phyloP scores from a whole-genome alignment of 345 rosid genomes.

The Camelina sativa region DNA sequence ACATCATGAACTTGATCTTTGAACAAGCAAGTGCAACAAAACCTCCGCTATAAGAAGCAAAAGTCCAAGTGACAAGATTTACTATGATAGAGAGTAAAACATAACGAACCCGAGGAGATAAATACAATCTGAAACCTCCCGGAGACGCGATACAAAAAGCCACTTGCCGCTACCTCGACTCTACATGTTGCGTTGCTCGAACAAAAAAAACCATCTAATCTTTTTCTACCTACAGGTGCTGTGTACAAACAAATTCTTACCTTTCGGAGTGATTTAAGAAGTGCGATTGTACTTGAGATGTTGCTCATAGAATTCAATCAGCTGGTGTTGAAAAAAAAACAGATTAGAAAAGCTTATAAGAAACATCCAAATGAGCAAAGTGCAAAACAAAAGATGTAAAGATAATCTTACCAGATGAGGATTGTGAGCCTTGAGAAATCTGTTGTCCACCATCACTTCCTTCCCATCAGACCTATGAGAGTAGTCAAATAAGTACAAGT shows the following conservation, averaged over 20 bases:
- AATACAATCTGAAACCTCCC: conserved; percentile 28
- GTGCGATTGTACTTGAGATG: conserved; percentile 78
- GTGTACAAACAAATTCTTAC: conserved; percentile 43
- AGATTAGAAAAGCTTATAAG: conserved; percentile 10
- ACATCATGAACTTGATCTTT: conserved; percentile 16
- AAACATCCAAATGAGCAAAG: conserved; percentile 25
- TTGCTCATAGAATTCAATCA: conserved; percentile 91
- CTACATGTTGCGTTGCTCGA: conserved; percentile 35
- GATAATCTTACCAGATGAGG: conserved; percentile 78
- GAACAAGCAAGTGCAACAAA: conserved; percentile 30
- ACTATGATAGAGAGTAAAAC: conserved; percentile 39
- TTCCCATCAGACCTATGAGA: conserved; percentile 82
- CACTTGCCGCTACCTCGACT: conserved; percentile 37
- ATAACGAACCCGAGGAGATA: conserved; percentile 18
- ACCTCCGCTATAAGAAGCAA: conserved; percentile 1
- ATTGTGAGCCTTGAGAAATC: conserved; percentile 77
- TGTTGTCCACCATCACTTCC: conserved; percentile 85
- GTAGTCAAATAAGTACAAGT: conserved; percentile 1
- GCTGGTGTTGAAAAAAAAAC: conserved; percentile 46
- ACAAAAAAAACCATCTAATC: conserved; percentile 22
- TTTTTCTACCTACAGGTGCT: conserved; percentile 40
- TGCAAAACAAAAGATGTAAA: conserved; percentile 18
- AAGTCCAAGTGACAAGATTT: conserved; percentile 31
- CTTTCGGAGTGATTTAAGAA: conserved; percentile 37
- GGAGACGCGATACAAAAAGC: conserved; percentile 10